phyloP scores from a whole-genome alignment of 176 grass and related monocot genomes.

The Oryza australiensis region DNA sequence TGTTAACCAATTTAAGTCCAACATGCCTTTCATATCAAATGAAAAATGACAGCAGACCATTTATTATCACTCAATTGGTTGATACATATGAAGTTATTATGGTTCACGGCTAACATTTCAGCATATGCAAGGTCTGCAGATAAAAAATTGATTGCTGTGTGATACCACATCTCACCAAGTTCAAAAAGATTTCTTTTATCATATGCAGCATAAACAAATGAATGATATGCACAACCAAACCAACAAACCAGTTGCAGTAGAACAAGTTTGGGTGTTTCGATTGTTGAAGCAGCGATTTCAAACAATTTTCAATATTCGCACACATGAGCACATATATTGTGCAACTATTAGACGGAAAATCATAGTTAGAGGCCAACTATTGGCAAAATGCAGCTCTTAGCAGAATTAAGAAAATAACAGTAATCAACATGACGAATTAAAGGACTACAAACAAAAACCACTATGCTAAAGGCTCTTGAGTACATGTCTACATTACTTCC shows the following conservation, averaged over 20 bases:
- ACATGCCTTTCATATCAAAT: not conserved
- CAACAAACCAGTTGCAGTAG: not conserved
- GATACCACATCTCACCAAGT: not conserved
- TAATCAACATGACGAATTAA: not conserved
- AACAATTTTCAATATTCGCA: constrained; percentile 17
- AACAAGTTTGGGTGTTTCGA: not conserved
- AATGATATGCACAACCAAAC: not conserved
- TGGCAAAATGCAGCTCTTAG: constrained; percentile 12
- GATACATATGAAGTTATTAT: not conserved
- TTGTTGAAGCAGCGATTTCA: not conserved
- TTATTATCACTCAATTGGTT: not conserved
- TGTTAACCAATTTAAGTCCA: not conserved
- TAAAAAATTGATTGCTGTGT: not conserved
- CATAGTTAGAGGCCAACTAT: not conserved
- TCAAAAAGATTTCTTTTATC: not conserved
- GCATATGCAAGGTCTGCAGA: not conserved
- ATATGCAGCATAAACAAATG: not conserved
- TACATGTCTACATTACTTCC: constrained; percentile 7
- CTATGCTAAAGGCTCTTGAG: constrained; percentile 13
- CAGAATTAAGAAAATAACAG: constrained; percentile 2
- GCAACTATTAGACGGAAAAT: not conserved
- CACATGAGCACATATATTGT: constrained; percentile 19
- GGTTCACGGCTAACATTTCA: constrained; percentile 1
- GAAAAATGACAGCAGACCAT: not conserved
- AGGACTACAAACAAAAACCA: not conserved